A percentile compares a stretch with the other conserved stretches of the same genome.
phyloP scores from a whole-genome alignment of 1,284 basidiomycete species.

The Pholiota adiposa region DNA sequence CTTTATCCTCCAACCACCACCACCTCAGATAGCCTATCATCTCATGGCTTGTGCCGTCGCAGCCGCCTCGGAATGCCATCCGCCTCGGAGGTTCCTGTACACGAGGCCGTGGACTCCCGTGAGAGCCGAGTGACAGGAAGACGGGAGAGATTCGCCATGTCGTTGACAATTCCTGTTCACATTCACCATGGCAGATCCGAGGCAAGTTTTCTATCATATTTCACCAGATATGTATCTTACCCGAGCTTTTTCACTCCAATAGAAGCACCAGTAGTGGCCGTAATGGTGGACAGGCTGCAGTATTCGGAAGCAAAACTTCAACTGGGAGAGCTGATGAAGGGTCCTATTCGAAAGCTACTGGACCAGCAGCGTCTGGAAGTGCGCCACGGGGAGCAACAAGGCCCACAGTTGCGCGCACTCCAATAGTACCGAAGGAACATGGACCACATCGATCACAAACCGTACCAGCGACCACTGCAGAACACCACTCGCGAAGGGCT shows the following conservation, averaged over 20 bases:
- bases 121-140: background rate
- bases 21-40: too few species aligned
- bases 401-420: constrained; percentile 13
- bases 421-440: constrained; percentile 10
- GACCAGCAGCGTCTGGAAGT: background rate
- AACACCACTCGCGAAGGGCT: background rate
- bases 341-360: background rate
- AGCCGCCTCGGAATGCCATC: background rate
- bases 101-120: background rate
- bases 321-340: background rate
- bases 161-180: too few species aligned
- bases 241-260: background rate
- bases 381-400: constrained; percentile 13
- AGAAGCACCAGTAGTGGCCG: background rate
- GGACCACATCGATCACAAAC: constrained; percentile 19
- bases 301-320: background rate
- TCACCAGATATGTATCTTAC: background rate
- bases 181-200: constrained; percentile 8
- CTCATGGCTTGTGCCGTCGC: background rate
- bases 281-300: background rate
- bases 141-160: background rate
- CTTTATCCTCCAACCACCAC: too few species aligned
- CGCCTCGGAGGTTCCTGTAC: background rate
- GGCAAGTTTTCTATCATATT: background rate
- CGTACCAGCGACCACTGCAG: constrained; percentile 10